These are phyloP conservation scores for Gloeopeniophorella convolvens DNA, from an alignment of 768 basidiomycete species.

Conservation along the genomic window DNA sequence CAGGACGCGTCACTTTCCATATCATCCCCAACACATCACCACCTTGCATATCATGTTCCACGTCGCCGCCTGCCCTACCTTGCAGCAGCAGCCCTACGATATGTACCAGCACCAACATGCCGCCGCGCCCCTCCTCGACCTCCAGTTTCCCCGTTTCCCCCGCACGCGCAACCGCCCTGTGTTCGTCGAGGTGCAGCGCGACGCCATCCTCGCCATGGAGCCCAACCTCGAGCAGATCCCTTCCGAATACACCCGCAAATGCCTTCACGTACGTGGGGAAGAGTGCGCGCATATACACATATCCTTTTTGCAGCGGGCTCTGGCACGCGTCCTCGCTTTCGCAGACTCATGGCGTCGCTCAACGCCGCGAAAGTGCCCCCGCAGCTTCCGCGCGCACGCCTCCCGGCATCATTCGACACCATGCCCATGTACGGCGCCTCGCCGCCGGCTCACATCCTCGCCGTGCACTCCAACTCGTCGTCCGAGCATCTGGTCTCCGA, in stretches of 20 bases:
- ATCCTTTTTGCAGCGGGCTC: neutral
- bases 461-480: constrained; percentile 36
- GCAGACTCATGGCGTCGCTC: constrained; percentile 19
- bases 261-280: constrained; percentile 39
- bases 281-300: constrained; percentile 30
- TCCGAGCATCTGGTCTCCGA: constrained; percentile 27
- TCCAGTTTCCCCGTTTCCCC: constrained; percentile 72
- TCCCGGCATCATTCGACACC: constrained; percentile 18
- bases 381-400: constrained; percentile 16
- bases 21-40: neutral
- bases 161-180: constrained; percentile 59
- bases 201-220: constrained; percentile 48
- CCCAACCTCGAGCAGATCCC: constrained; percentile 47
- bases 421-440: constrained; percentile 2
- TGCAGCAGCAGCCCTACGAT: constrained; percentile 13
- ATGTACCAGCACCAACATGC: constrained; percentile 20
- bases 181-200: constrained; percentile 49
- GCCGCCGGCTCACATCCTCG: constrained; percentile 26
- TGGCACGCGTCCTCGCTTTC: constrained; percentile 6
- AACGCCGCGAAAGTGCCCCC: constrained; percentile 8
- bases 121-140: constrained; percentile 28
- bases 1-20: constrained; percentile 12
- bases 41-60: constrained; percentile 19
- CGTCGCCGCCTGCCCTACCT: constrained; percentile 13
- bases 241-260: constrained; percentile 55